These are phyloP conservation scores for Phaffia rhodozyma DNA, from an alignment of 1,284 basidiomycete species.

Conservation along the genomic window DNA sequence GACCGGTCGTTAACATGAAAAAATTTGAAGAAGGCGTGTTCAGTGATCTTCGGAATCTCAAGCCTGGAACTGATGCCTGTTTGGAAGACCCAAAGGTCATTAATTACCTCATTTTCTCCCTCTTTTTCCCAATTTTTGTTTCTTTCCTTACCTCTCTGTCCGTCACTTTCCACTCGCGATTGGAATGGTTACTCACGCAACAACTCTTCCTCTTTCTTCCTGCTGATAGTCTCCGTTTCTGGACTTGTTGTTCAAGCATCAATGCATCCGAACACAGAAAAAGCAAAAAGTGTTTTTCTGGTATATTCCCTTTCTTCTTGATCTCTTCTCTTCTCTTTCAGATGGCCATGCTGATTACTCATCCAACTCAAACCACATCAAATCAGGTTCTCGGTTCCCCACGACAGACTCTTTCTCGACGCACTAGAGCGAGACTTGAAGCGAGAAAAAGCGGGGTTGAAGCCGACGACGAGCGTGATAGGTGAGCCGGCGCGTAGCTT, in stretches of 20 bases:
- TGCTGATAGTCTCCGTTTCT: constrained; percentile 64
- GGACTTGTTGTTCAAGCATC: constrained; percentile 82
- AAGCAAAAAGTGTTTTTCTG: constrained; percentile 93
- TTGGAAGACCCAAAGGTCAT: constrained; percentile 82
- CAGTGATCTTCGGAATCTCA: constrained; percentile 76
- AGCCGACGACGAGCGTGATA: constrained; percentile 60
- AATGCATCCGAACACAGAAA: constrained; percentile 89
- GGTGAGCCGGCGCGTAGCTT: constrained; percentile 61
- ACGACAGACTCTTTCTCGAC: constrained; percentile 88
- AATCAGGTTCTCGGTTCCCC: constrained; percentile 65
- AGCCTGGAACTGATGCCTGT: constrained; percentile 77
- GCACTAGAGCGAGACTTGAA: constrained; percentile 86
- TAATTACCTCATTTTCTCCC: neutral
- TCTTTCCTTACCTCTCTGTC: neutral
- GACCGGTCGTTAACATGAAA: constrained; percentile 32
- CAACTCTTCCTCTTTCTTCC: neutral
- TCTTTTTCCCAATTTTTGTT: neutral
- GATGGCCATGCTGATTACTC: neutral
- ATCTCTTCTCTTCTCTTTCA: neutral
- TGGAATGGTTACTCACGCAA: neutral
- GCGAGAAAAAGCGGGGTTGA: constrained; percentile 74
- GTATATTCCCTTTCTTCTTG: constrained; percentile 38
- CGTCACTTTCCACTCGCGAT: neutral
- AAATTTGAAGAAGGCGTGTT: constrained; percentile 91
- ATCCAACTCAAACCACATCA: constrained; percentile 29